phyloP scores from a whole-genome alignment of 176 grass and related monocot genomes.

The Carex cristatella region DNA sequence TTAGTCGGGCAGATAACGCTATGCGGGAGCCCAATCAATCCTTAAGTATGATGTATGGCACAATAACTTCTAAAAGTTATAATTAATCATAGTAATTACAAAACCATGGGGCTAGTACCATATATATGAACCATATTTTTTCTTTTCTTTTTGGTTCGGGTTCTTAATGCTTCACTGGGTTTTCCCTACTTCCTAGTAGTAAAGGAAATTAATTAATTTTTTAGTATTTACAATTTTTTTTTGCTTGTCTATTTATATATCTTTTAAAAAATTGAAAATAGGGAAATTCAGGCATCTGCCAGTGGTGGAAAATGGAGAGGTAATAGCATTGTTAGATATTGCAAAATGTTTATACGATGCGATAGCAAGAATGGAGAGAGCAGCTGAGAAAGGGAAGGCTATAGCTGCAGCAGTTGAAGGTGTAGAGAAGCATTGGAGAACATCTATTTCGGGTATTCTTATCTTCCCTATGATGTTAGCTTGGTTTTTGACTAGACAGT shows the following conservation, averaged over 20 bases:
- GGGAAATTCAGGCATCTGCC: constrained; percentile 98
- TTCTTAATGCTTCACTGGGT: background rate
- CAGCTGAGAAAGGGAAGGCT: constrained; percentile 97
- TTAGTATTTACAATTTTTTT: background rate
- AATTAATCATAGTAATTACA: background rate
- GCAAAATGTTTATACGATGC: constrained; percentile 99
- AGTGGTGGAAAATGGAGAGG: constrained; percentile 94
- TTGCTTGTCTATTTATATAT: background rate
- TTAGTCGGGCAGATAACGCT: background rate
- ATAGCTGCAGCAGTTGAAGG: constrained; percentile 95
- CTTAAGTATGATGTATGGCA: background rate
- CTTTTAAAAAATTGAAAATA: constrained; percentile 25
- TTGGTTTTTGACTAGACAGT: background rate
- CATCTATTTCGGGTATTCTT: constrained; percentile 54
- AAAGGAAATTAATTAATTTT: background rate
- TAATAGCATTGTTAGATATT: constrained; percentile 91
- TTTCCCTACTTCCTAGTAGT: background rate
- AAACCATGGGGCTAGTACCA: background rate
- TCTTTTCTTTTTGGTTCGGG: background rate
- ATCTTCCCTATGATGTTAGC: background rate
- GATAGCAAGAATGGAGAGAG: constrained; percentile 94
- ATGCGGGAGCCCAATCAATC: background rate
- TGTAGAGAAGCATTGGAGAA: constrained; percentile 86
- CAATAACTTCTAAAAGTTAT: background rate
- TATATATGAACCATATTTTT: background rate